phyloP scores from a whole-genome alignment of 78 protist species.

The Isochrysis galbana region DNA sequence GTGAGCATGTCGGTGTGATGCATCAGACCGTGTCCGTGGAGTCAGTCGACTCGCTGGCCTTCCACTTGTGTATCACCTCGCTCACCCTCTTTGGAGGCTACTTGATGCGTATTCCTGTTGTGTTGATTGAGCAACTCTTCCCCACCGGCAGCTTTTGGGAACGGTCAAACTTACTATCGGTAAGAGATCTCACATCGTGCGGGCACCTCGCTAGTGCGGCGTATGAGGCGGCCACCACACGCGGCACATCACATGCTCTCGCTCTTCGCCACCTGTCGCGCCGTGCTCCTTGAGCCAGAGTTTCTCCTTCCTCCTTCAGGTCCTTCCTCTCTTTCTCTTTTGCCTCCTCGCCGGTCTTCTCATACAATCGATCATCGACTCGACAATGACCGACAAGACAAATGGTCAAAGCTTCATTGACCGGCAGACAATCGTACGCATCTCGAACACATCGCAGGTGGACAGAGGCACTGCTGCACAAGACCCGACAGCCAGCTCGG shows the following conservation, averaged over 20 bases:
- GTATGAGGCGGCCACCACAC: no score
- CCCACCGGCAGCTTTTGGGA: not conserved
- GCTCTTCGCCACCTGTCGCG: no score
- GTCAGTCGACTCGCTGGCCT: conserved; percentile 10
- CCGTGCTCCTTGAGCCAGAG: no score
- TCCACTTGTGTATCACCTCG: conserved; percentile 8
- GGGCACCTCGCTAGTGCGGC: no score
- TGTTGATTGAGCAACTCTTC: not conserved
- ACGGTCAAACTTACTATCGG: no score
- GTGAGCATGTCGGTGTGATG: no score
- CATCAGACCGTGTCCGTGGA: conserved; percentile 10
- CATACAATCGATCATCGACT: not conserved
- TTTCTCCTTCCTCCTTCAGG: not conserved
- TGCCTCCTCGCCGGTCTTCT: conserved; percentile 20
- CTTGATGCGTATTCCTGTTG: not conserved
- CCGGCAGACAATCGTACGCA: not conserved
- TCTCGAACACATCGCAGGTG: conserved; percentile 1
- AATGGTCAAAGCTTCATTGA: not conserved
- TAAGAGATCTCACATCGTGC: no score
- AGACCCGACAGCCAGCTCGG: not conserved
- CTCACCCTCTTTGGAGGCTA: not conserved
- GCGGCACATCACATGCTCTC: no score
- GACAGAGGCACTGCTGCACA: not conserved
- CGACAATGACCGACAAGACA: not conserved
- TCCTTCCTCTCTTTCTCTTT: conserved; percentile 25